Base-by-base conservation (phyloP, 208 protist genomes). In the Acanthamoeba culbertsoni region DNA sequence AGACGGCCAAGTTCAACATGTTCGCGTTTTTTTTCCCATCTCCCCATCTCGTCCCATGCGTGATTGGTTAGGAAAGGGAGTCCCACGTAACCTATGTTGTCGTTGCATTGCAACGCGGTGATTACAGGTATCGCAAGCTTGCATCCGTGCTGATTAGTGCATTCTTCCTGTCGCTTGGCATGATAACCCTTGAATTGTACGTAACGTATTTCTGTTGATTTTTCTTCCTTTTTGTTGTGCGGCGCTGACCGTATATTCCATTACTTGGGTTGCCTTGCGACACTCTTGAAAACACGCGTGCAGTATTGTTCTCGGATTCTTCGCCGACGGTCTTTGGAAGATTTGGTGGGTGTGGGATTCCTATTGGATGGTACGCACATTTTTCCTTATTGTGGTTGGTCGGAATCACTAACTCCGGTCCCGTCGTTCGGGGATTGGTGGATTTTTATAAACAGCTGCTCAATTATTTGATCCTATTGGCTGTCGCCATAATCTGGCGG, bases 301-400 rank as follows among this genome's bases (percentile, higher is more conserved):
- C 55, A 89, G 79, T 23, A 31, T 89, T 10, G 79, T 65, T 45
- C 16, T 89, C 31, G 79, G 79, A n/a, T 89, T 89, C 35, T 65
- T 68, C 28, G 79, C 79, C 20, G 79, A 89, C 40, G 79, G 79
- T 31, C 35, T 59, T 20, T 89, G 79, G 79, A 89, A 89, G 79
- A 65, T 89, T 31, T 89, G 79, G 79, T 89, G 79, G 79, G 55
- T 89, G 42, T 89, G 79, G 79, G 79, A 89, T 51, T 68, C 51
- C 6, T 89, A 89, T 23, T 89, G 79, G 79, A 53, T 35, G 71
- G 71, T 82, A 33, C 28, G 63, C 31, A 62, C 31, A 42, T 4
- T 7, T 42, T 28, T 1, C 37, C 63, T 6, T 18, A 35, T 35
- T 37, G 1, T n/a, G n/a, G n/a, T n/a, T n/a, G n/a, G n/a, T n/a